Base-by-base conservation (phyloP, 352 stramenopile species). In the Halophytophthora polymorphica region DNA sequence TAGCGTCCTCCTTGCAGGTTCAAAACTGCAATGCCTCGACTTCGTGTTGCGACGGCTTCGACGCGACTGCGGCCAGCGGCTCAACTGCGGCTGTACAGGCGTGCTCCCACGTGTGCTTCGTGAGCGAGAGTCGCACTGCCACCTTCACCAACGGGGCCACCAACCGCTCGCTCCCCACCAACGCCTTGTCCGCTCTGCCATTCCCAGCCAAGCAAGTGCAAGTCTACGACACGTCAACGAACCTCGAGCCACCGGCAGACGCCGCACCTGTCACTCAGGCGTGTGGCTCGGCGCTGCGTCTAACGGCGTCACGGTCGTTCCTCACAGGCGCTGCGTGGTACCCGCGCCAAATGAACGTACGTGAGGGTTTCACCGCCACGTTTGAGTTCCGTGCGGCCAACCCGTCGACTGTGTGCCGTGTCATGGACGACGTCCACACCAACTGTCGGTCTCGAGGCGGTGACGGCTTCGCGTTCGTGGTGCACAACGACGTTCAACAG, bases 251-350 rank as follows among this genome's bases (percentile, higher is more conserved):
- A 25, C 40, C 21, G 1, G 51, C 23, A 19, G 28, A 50, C 17
- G 73, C 66, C 8, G 66, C 70, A 6, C 68, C 69, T 10, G 63
- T 86, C 8, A 69, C 73, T 2, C 35, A 45, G 6, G 3, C 43
- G 2, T 98, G 87, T 56, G 89, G 84, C 0, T 68, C 74, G 28
- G 53, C 75, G 19, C 59, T 98, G 23, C 68, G 89, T 19, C 69
- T 98, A 3, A 97, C 91, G 8, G 50, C 77, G 2, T 91, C 85
- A 15, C 50, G 58, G 23, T 68, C 88, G 13, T 72, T 83, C n/a
- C 72, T 89, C 40, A 81, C 77, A 0, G 91, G 93, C 1, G 86
- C 88, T 6, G 88, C 82, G 4, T 98, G 91, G 91, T 98, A 97
- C 70, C 75, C 84, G 3, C 75, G 90, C 2, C 69, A 81, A 45